Conservation (phyloP, 176 grass and related monocot species). For the Guadua angustifolia region DNA sequence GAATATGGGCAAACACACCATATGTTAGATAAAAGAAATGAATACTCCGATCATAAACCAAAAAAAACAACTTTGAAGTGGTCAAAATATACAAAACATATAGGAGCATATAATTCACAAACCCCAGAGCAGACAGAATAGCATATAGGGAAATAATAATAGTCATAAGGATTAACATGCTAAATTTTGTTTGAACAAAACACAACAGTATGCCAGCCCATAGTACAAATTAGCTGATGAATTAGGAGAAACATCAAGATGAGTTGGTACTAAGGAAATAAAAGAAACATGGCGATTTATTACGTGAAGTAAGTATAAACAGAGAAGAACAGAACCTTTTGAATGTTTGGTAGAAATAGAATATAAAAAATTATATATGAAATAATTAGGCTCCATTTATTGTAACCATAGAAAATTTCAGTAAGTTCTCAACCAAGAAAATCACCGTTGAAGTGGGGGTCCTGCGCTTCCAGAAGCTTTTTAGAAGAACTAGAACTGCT, state of each 20-base stretch:
- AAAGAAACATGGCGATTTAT: background rate
- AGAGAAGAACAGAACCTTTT: background rate
- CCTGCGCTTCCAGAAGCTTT: conserved; percentile 78
- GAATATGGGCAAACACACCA: background rate
- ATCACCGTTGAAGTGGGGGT: conserved; percentile 63
- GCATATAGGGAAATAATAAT: background rate
- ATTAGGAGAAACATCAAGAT: background rate
- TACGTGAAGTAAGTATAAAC: conserved; percentile 18
- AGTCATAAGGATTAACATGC: conserved; percentile 2
- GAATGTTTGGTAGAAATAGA: background rate
- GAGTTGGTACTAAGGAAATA: conserved; percentile 3
- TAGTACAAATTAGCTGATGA: conserved; percentile 3
- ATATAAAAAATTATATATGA: background rate
- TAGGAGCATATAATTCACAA: conserved; percentile 8
- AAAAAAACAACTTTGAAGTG: background rate
- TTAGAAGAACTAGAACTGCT: conserved; percentile 64
- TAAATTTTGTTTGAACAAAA: background rate
- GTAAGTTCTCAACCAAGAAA: conserved; percentile 17
- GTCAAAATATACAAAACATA: conserved; percentile 26
- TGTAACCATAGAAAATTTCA: background rate
- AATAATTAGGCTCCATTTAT: background rate
- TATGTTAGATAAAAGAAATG: background rate
- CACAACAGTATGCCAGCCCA: background rate
- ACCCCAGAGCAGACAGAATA: conserved; percentile 8
- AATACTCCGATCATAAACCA: conserved; percentile 7